Base-by-base conservation (phyloP, 1,284 basidiomycete species). In the Neonothopanus nambi region DNA sequence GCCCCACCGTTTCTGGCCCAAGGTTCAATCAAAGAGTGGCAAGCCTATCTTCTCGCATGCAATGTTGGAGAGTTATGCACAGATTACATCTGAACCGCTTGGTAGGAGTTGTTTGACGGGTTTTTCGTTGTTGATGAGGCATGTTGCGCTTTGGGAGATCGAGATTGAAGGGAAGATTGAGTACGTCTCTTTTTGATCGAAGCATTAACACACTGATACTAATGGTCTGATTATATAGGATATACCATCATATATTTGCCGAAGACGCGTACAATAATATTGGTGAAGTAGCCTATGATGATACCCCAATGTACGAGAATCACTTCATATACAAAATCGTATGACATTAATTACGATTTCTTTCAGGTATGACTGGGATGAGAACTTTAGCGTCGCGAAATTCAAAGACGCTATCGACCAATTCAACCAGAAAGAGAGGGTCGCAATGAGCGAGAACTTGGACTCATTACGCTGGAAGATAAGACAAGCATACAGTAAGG, bases 61-160 rank as follows among this genome's bases (percentile, higher is more conserved):
- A 3, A 56, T 54, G 30, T 36, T 61, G 38, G 56, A 59, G 18
- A 59, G 54, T 20, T 41, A 56, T 21, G 44, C 40, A 12, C 57
- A 61, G 41, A 44, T 52, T 4, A 52, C 40, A 17, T 44, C 51
- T 5, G 56, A 57, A 41, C 57, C 59, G 0, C 44, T 57, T 13
- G 46, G 45, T 1, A 33, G 51, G 18, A 59, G 57, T 39, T 61
- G 57, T 39, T 36, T 61, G 20, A 55, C 48, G 1, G 54, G 59
- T 5, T 61, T 61, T n/a, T 40, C 33, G 11, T 20, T 59, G 8
- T 54, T 61, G 8, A 57, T 59, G 59, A 52, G 59, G 17, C 59
- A 61, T 41, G 56, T 61, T 26, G 60, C 58, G 5, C 37, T 61
- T 13, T 59, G 58, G 58, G 60, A 61, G 30, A 37, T 56, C 24